Evolutionary conservation across 1,284 basidiomycete species (phyloP), one percentile per base, ranked within the genome.

Genomic region (Volvariella surrecta): DNA sequence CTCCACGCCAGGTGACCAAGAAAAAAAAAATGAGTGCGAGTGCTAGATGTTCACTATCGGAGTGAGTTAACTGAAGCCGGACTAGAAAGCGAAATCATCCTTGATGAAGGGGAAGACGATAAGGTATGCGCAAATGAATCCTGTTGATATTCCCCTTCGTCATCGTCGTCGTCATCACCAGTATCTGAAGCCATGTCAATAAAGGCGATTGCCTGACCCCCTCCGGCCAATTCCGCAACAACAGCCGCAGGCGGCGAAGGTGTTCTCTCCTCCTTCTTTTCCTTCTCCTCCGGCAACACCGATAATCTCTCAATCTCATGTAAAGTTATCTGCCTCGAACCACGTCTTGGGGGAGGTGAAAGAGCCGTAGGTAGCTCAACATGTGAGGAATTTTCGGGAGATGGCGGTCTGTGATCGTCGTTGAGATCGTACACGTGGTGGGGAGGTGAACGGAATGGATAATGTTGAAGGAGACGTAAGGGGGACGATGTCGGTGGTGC

Each of bases 261-360:
- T 35, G 34, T 35, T 15, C 34, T 35, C 6, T 35, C 34, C 34
- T 35, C 8, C 34, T 15, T 35, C 34, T 35, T 15, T 8, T 35
- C 34, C 34, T 35, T 19, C 8, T 35, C 34, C 15, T 35, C n/a
- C 15, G n/a, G 13, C n/a, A 19, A 15, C 7, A 3, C 9, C 30
- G 18, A 17, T 15, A 20, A n/a, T n/a, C 8, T 10, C 8, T 57
- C 57, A 13, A 45, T 44, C 30, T 56, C 52, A 32, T 51, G 35
- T 2, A 52, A 49, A 8, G 6, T 47, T 41, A 60, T 53, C 37
- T 63, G 64, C 44, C 63, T 67, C 7, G 78, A 78, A 21, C 70
- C 68, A 13, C 76, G 67, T 18, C 79, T 69, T 8, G 79, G 79
- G 8, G 79, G 76, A 3, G 79, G 78, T 7, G 73, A 73, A 22